These are phyloP conservation scores for Pichia sp. DNA, from an alignment of 1,139 yeast species.

Conservation along the genomic window DNA sequence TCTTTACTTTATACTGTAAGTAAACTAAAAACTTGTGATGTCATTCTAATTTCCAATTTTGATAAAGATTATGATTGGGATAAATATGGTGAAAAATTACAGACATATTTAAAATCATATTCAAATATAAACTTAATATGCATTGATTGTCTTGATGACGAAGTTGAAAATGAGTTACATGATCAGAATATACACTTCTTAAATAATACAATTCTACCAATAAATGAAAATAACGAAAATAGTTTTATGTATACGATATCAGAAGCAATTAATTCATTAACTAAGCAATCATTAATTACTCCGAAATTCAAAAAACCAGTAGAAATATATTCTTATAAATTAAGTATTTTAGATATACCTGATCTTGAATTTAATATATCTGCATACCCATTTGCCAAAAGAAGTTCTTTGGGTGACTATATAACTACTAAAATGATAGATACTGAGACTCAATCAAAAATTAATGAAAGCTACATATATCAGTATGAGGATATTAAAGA, in stretches of 20 bases:
- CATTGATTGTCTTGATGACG: neutral
- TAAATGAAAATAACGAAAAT: constrained; percentile 3
- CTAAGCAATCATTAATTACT: neutral
- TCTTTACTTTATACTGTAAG: neutral
- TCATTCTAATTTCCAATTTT: constrained; percentile 7
- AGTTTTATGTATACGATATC: constrained; percentile 1
- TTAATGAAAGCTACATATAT: constrained; percentile 2
- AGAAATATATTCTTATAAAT: constrained; percentile 9
- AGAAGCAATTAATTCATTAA: constrained; percentile 3
- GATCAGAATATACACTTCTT: neutral
- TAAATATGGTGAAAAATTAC: neutral
- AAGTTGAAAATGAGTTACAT: neutral
- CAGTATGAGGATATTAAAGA: constrained; percentile 1
- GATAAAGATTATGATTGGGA: constrained; percentile 7
- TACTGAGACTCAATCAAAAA: neutral
- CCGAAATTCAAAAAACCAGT: constrained; percentile 13
- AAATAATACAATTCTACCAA: neutral
- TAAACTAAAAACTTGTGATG: constrained; percentile 4
- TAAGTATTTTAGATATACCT: constrained; percentile 4
- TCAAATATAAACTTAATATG: constrained; percentile 5
- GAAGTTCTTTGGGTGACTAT: constrained; percentile 8
- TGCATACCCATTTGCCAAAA: constrained; percentile 14
- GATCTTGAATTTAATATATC: constrained; percentile 11
- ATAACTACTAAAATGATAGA: constrained; percentile 6
- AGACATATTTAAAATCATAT: neutral